phyloP scores from a whole-genome alignment of 2,329 filamentous ascomycete genomes.

The Hymenoscyphus infarciens region DNA sequence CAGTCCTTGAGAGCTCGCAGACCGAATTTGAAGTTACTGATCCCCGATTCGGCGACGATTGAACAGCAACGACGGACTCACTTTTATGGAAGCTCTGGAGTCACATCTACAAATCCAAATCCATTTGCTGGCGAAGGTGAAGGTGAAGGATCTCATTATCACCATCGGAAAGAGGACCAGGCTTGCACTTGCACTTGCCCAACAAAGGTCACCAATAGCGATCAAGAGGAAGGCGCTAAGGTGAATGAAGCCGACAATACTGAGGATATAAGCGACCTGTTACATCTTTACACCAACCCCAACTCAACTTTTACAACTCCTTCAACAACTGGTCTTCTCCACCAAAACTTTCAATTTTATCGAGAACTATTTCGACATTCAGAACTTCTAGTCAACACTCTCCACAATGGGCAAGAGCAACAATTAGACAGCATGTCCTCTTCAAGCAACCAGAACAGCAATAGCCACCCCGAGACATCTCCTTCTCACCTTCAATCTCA shows the following conservation, averaged over 20 bases:
- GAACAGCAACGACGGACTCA: background rate
- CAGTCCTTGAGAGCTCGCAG: background rate
- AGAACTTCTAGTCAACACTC: background rate
- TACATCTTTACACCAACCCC: slow-evolving; percentile 3
- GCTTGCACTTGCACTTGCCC: background rate
- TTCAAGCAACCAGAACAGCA: background rate
- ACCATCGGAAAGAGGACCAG: background rate
- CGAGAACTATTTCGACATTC: background rate
- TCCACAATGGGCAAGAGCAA: background rate
- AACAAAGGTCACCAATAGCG: background rate
- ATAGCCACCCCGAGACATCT: background rate
- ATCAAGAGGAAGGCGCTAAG: background rate
- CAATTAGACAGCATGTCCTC: background rate
- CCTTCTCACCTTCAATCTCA: background rate
- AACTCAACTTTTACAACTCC: slow-evolving; percentile 1
- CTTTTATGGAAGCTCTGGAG: background rate
- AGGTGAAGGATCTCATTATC: background rate
- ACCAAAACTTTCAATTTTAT: background rate
- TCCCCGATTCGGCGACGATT: background rate
- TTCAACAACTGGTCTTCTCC: background rate
- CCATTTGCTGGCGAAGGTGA: background rate
- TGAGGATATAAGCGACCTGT: background rate
- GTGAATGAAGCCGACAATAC: background rate
- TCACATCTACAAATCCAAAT: background rate
- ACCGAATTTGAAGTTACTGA: background rate